Evolutionary conservation across 2,329 filamentous ascomycete genomes (phyloP), one percentile per base, ranked within the genome.

Genomic region (Shiraia sp.): DNA sequence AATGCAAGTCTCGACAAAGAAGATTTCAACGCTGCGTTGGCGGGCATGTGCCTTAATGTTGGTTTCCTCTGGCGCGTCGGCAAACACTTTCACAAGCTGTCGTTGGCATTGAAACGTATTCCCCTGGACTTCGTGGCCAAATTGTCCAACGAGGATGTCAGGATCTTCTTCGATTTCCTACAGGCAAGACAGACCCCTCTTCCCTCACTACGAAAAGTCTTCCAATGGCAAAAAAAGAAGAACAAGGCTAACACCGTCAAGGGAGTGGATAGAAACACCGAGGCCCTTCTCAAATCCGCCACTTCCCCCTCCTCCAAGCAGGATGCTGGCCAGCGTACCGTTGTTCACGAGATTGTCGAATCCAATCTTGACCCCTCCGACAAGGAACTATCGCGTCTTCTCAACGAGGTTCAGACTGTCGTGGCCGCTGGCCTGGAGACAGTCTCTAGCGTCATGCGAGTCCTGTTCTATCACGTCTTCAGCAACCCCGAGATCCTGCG

Each of bases 391-490:
- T 23, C 24, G 4, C 42, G 66, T 2, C 40, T 71, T 14, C 47
- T 47, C 24, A 57, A 59, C 10, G 69, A 72, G 27, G 61, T 53
- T 10, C 47, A 59, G 33, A 40, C 59, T 2, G 38, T 70, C 3
- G 40, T 66, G 2, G 55, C 53, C 10, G 68, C 68, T 6, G 66
- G 68, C 1, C 53, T 52, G 1, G 61, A 65, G 19, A 71, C 68
- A 1, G 65, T 65, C 1, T 59, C 63, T 7, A 31, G 53, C 24
- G 43, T 40, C 0, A 2, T 54, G 30, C 32, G 40, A 2, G 35
- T 44, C 12, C 30, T 26, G 2, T 36, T 13, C 2, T 49, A 32
- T 19, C 35, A 47, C 22, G 12, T 46, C 9, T n/a, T 45, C 9
- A 36, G 36, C 25, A 22, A 46, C 16, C 38, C 16, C 13, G 29